Conservation (phyloP, 2,329 filamentous ascomycete genomes). For the Ophiostoma triangulosporum region DNA sequence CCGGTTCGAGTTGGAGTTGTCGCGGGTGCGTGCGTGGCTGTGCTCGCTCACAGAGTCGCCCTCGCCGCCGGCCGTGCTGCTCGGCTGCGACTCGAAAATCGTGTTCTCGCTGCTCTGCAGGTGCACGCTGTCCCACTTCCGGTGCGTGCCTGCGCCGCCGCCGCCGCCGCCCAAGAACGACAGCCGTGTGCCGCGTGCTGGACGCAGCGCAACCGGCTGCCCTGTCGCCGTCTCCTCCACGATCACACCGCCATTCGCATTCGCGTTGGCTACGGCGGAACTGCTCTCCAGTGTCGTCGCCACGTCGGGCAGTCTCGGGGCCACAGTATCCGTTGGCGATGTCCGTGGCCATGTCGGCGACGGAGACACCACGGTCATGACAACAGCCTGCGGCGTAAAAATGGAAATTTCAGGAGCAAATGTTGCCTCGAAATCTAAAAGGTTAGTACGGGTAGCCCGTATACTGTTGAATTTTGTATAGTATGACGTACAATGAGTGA, state of each 20-base stretch:
- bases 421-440: slow-evolving; percentile 43
- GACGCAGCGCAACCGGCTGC: slow-evolving; percentile 37
- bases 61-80: slow-evolving; percentile 14
- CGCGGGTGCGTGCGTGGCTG: slow-evolving; percentile 17
- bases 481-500: slow-evolving; percentile 48
- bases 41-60: slow-evolving; percentile 19
- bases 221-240: slow-evolving; percentile 36
- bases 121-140: slow-evolving; percentile 11
- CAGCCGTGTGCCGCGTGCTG: slow-evolving; percentile 37
- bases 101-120: neutral
- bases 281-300: slow-evolving; percentile 23
- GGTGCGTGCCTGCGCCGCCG: slow-evolving; percentile 15
- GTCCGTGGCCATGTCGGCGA: slow-evolving; percentile 36
- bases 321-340: slow-evolving; percentile 26
- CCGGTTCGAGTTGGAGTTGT: slow-evolving; percentile 21
- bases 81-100: slow-evolving; percentile 6
- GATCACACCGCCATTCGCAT: neutral
- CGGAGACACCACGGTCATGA: slow-evolving; percentile 24
- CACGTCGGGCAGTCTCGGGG: slow-evolving; percentile 18
- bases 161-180: slow-evolving; percentile 41
- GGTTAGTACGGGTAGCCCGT: neutral
- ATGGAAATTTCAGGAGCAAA: slow-evolving; percentile 54
- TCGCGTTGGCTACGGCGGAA: slow-evolving; percentile 4
- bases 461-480: neutral
- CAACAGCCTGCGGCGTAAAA: slow-evolving; percentile 37